Percentiles rank a stretch among this genome's conserved stretches.
Evolutionary conservation across 2,329 filamentous ascomycete genomes (phyloP).

Genomic region (Colletotrichum sp.): DNA sequence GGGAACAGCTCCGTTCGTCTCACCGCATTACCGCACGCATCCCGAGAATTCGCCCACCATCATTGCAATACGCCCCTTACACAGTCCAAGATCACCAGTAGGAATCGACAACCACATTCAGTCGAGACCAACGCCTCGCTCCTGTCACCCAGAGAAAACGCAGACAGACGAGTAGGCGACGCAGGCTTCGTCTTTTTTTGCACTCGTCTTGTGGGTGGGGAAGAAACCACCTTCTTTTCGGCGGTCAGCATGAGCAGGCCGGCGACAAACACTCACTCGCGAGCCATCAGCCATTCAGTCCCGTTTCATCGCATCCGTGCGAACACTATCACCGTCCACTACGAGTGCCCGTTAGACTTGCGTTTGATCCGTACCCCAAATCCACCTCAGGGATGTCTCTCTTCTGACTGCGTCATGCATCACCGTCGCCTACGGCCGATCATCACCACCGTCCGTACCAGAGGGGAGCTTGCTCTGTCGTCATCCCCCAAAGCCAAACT

Average conservation of each 20-base stretch:
- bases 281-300: neutral
- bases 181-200: neutral
- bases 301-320: slow-evolving; percentile 16
- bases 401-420: neutral
- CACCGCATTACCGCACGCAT: neutral
- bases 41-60: neutral
- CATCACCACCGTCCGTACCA: neutral
- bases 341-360: neutral
- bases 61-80: neutral
- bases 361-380: slow-evolving; percentile 1
- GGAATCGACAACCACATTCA: neutral
- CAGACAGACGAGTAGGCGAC: neutral
- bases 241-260: neutral
- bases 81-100: neutral
- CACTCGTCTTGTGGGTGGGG: neutral
- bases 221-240: neutral
- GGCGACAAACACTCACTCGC: neutral
- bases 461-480: neutral
- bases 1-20: neutral
- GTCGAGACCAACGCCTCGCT: neutral
- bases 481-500: slow-evolving; percentile 1
- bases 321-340: neutral
- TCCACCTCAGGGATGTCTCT: neutral
- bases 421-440: neutral
- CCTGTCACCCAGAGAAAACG: neutral